Percentiles rank a stretch among this genome's conserved stretches.
These are phyloP conservation scores for Nymphaea thermarum DNA, from an alignment of 164 flowering plant species.

Conservation along the genomic window DNA sequence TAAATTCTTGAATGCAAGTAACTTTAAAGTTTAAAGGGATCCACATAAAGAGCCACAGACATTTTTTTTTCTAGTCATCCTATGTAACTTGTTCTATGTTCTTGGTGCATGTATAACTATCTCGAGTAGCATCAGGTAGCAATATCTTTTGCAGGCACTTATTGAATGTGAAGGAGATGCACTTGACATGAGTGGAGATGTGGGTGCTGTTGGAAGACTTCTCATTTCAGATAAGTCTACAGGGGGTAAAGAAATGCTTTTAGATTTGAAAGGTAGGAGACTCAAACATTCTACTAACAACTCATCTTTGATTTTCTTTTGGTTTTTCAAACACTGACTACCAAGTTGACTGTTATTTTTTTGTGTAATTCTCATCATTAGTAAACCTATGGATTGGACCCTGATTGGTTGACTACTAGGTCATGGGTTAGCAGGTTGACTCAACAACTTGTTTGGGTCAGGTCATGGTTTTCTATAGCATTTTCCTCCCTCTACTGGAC, in stretches of 20 bases:
- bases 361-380: background rate
- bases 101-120: background rate
- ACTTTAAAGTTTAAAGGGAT: too few species aligned
- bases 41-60: too few species aligned
- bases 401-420: background rate
- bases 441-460: too few species aligned
- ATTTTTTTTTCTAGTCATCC: too few species aligned
- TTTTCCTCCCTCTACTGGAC: too few species aligned
- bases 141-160: slow-evolving; percentile 52
- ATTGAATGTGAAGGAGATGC: slow-evolving; percentile 96
- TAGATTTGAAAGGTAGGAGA: slow-evolving; percentile 74
- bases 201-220: slow-evolving; percentile 88
- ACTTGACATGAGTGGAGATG: slow-evolving; percentile 93
- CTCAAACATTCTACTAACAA: too few species aligned
- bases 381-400: background rate
- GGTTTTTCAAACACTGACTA: background rate
- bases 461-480: too few species aligned
- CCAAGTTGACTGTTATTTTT: background rate
- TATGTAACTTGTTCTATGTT: too few species aligned
- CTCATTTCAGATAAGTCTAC: slow-evolving; percentile 47
- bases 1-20: too few species aligned
- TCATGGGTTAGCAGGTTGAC: too few species aligned
- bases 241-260: slow-evolving; percentile 49
- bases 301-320: background rate
- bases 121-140: background rate